Conservation (phyloP, 805 yeast genomes). For the Candida vartiovaarae region DNA sequence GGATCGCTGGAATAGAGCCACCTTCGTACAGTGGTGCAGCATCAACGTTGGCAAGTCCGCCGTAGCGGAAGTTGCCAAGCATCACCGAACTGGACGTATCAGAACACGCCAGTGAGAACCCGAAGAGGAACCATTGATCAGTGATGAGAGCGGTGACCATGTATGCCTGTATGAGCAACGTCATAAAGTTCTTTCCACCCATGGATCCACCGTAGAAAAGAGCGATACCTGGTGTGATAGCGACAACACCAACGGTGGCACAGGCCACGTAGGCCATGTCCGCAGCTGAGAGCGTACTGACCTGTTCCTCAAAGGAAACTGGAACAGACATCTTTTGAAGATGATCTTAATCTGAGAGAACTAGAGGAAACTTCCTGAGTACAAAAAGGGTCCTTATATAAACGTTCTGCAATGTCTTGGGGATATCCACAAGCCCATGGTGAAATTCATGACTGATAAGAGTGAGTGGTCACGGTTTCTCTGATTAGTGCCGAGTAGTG, state of each 20-base stretch:
- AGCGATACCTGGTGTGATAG: slow-evolving; percentile 94
- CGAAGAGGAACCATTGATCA: slow-evolving; percentile 96
- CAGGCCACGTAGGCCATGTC: slow-evolving; percentile 42
- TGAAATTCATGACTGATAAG: too few relatives aligned
- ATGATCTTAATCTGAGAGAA: neutral
- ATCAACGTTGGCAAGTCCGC: slow-evolving; percentile 66
- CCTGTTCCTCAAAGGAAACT: neutral
- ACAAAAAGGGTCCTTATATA: too few relatives aligned
- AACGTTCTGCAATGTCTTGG: too few relatives aligned
- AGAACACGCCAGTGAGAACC: slow-evolving; percentile 84
- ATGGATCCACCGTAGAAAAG: slow-evolving; percentile 65
- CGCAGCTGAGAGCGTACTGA: slow-evolving; percentile 29
- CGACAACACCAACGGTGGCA: slow-evolving; percentile 37
- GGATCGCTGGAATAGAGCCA: slow-evolving; percentile 41
- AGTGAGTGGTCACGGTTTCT: too few relatives aligned
- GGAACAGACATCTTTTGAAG: neutral
- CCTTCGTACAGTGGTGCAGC: slow-evolving; percentile 71
- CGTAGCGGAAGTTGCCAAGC: slow-evolving; percentile 73
- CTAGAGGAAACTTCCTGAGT: too few relatives aligned
- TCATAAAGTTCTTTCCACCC: slow-evolving; percentile 71
- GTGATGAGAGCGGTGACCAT: slow-evolving; percentile 64
- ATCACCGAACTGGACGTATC: slow-evolving; percentile 59
- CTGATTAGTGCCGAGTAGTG: too few relatives aligned
- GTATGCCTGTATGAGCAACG: slow-evolving; percentile 73
- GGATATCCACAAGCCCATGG: too few relatives aligned